Percentiles rank a stretch among this genome's conserved stretches.
Evolutionary conservation across 768 basidiomycete species (phyloP).

Genomic region (Guyanaporus albipodus): DNA sequence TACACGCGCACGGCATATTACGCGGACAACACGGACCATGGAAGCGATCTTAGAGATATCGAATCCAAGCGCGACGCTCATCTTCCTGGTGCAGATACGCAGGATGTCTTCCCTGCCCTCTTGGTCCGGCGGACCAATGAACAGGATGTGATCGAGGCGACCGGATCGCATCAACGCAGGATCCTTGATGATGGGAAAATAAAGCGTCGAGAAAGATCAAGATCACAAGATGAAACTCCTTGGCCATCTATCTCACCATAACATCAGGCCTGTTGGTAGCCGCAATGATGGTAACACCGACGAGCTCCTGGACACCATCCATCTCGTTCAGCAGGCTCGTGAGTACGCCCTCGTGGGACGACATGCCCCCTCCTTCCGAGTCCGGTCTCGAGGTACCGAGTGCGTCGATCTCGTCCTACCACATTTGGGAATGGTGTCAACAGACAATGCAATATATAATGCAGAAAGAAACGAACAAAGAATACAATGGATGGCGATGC

Average conservation of each 20-base stretch:
- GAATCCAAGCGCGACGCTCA: conserved; percentile 74
- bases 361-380: conserved; percentile 45
- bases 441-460: neutral
- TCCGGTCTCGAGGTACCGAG: conserved; percentile 75
- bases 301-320: conserved; percentile 95
- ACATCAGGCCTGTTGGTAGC: conserved; percentile 95
- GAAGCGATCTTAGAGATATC: conserved; percentile 64
- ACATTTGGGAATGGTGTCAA: neutral
- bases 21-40: conserved; percentile 44
- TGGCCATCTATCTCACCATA: conserved; percentile 59
- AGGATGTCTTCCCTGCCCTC: conserved; percentile 81
- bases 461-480: conserved; percentile 57
- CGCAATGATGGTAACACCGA: conserved; percentile 93
- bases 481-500: conserved; percentile 95
- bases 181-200: conserved; percentile 54
- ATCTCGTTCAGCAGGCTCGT: conserved; percentile 95
- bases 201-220: neutral
- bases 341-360: conserved; percentile 82
- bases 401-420: conserved; percentile 95
- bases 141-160: conserved; percentile 88
- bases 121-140: conserved; percentile 88
- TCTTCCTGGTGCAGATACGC: conserved; percentile 66
- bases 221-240: neutral
- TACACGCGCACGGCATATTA: neutral
- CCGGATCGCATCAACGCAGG: conserved; percentile 94